Evolutionary conservation across 164 flowering plant genomes (phyloP), one percentile per base, ranked within the genome.

Genomic region (Warburgia ugandensis): DNA sequence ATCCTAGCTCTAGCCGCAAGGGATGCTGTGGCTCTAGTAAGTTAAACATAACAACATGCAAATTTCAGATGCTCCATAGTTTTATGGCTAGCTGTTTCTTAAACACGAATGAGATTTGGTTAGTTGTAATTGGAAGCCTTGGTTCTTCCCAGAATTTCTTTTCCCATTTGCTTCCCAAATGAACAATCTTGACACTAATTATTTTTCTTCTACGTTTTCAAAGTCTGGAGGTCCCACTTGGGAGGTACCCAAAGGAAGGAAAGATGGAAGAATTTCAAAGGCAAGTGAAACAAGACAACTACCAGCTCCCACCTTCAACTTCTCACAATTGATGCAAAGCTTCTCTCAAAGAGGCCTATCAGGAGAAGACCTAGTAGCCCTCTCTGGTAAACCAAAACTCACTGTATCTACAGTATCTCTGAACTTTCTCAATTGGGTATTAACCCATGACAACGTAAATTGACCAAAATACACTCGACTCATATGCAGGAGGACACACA

Each of bases 171-270:
- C n/a, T n/a, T n/a, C n/a, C n/a, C n/a, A n/a, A n/a, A n/a, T n/a
- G n/a, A n/a, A n/a, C n/a, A n/a, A n/a, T n/a, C n/a, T n/a, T n/a
- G n/a, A n/a, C n/a, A n/a, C n/a, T n/a, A 2, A 20, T 40, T 28
- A 31, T 35, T 17, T 27, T 38, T 36, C 5, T 29, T n/a, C n/a
- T n/a, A n/a, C n/a, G 11, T 17, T 10, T 29, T 1, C 7, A 14
- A 12, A 86, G 94, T 71, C 94, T 37, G 94, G 94, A 61, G 96
- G 96, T 22, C 96, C 94, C 0, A 70, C 46, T 23, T 88, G 91
- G 96, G 62, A 76, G 0, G 94, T 88, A 25, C 87, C 86, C 10
- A 83, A 83, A 66, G 95, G 97, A 44, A 76, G 97, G 61, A 63
- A 66, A 66, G 95, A 89, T 63, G 95, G 95, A 58, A 75, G 81